phyloP scores from a whole-genome alignment of 495 filamentous ascomycete species.

The Penicillium maclennaniae region DNA sequence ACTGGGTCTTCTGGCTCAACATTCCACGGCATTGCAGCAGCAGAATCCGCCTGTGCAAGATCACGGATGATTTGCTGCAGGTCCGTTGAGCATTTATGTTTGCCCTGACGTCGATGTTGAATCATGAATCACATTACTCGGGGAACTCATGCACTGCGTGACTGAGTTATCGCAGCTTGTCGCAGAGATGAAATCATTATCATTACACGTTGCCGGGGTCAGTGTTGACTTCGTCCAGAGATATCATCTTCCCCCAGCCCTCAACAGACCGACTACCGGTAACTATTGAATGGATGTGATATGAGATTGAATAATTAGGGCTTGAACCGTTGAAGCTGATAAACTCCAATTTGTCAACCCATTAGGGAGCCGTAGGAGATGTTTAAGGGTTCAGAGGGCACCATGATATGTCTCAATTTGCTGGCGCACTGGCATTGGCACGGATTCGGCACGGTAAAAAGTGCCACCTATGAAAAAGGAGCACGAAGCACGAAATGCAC shows the following conservation, averaged over 20 bases:
- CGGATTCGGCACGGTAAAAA: not conserved
- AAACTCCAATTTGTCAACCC: not conserved
- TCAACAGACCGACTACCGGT: not conserved
- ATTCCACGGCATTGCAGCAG: constrained; percentile 11
- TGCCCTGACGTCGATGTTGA: not conserved
- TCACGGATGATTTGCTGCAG: constrained; percentile 2
- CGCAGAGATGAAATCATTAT: not conserved
- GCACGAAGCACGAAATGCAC: not conserved
- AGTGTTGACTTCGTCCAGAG: not conserved
- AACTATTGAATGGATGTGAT: not conserved
- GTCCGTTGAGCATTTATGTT: not conserved
- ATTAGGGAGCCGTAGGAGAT: not conserved
- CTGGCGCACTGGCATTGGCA: not conserved
- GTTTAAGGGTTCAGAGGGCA: not conserved
- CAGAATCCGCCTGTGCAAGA: constrained; percentile 3
- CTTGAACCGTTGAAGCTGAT: not conserved
- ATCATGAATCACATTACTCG: constrained; percentile 7
- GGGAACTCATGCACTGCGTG: not conserved
- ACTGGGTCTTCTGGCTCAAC: constrained; percentile 1
- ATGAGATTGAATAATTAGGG: not conserved
- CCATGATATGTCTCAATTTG: not conserved
- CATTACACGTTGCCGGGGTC: not conserved
- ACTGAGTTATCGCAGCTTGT: not conserved
- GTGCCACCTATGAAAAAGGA: not conserved
- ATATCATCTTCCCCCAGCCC: not conserved